Percentiles rank a stretch among this genome's conserved stretches.
Conservation (phyloP, 768 basidiomycete species). For the Pleurotus platypus region DNA sequence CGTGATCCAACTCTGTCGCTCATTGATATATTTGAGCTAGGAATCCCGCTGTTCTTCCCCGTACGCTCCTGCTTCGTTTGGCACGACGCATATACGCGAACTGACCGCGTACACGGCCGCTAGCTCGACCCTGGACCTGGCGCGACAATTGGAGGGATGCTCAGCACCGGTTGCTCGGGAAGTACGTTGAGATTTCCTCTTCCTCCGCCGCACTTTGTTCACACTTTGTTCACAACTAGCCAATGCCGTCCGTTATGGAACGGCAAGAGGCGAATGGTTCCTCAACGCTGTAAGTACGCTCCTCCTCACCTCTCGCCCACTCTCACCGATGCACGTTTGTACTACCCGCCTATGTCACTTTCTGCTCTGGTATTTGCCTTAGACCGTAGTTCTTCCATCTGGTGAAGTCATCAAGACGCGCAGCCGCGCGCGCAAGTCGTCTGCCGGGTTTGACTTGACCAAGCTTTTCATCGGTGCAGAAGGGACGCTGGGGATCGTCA, state of each 20-base stretch:
- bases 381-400: slow-evolving; percentile 87
- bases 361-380: background rate
- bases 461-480: slow-evolving; percentile 85
- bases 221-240: slow-evolving; percentile 31
- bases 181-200: slow-evolving; percentile 38
- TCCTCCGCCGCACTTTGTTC: slow-evolving; percentile 4
- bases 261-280: slow-evolving; percentile 89
- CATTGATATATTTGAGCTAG: slow-evolving; percentile 39
- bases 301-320: slow-evolving; percentile 1
- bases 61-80: slow-evolving; percentile 28
- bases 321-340: background rate
- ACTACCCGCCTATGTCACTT: too few species aligned
- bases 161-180: slow-evolving; percentile 83
- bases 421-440: slow-evolving; percentile 71
- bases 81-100: background rate
- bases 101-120: background rate
- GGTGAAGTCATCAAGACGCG: slow-evolving; percentile 92
- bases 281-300: slow-evolving; percentile 61
- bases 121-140: slow-evolving; percentile 76
- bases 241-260: slow-evolving; percentile 84
- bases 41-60: slow-evolving; percentile 82
- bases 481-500: slow-evolving; percentile 82
- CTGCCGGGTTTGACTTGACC: slow-evolving; percentile 82
- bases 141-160: slow-evolving; percentile 84
- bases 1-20: background rate